Base-by-base conservation (phyloP, 257 asterid genomes). In the Przewalskia tangutica region DNA sequence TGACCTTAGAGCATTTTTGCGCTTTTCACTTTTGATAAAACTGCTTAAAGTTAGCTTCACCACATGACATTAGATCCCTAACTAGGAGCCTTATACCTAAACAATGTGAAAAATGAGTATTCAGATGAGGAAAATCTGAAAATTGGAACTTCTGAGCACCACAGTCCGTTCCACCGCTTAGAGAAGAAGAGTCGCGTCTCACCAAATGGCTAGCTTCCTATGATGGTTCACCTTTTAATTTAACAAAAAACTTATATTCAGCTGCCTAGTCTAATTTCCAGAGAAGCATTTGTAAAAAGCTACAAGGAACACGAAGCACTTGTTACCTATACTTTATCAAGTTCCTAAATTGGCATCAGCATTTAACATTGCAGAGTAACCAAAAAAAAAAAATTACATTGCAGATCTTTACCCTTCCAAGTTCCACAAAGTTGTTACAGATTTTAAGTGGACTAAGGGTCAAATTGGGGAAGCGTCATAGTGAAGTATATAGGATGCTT, bases 111-210 rank as follows among this genome's bases (percentile, higher is more conserved):
- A 27, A 27, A 27, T 27, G 32, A 27, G 32, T 27, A 27, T 27
- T 27, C 84, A 84, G 51, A 81, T 80, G 81, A 79, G 84, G 1
- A 80, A 84, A 48, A 70, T 84, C 8, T 84, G 82, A 16, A 46
- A 81, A 64, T 2, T 50, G 13, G 66, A 84, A 59, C 82, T 84
- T 3, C 16, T 81, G 4, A 81, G 75, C 12, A 9, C 73, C 5
- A 84, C 65, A 51, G 9, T 71, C 1, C 81, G 38, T 18, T 18
- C 10, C 8, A 7, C 54, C 82, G 2, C 77, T 75, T 6, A 73
- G 84, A 62, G 17, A 55, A 55, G 62, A 55, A 16, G 20, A 1
- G 18, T 14, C 60, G 16, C 0, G 62, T 18, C 36, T 59, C 64
- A 58, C 32, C 64, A n/a, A 58, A 58, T 58, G 64, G 4, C 64